Conservation (phyloP, 2,329 filamentous ascomycete genomes). For the Alternaria novae-zelandiae region DNA sequence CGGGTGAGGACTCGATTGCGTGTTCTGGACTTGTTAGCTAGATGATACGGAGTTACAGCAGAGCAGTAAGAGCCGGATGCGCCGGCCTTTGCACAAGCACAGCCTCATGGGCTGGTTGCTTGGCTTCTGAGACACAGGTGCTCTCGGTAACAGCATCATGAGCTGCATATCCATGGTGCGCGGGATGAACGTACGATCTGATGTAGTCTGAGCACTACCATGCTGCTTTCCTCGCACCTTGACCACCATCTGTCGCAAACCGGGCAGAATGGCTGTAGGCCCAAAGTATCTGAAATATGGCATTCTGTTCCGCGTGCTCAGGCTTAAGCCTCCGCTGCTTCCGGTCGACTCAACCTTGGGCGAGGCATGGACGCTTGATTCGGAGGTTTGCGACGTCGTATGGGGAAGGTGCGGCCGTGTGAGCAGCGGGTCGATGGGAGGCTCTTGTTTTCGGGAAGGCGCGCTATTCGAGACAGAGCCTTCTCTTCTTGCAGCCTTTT, state of each 20-base stretch:
- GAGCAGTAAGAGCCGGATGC: conserved; percentile 2
- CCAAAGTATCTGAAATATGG: conserved; percentile 93
- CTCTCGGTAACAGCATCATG: not conserved
- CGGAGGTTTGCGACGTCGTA: conserved; percentile 28
- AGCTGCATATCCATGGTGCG: not conserved
- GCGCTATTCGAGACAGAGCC: conserved; percentile 18
- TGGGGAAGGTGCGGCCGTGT: conserved; percentile 34
- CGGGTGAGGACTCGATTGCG: conserved; percentile 44
- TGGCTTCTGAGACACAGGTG: not conserved
- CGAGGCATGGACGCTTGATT: conserved; percentile 23
- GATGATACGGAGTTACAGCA: not conserved
- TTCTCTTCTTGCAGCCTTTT: conserved; percentile 29
- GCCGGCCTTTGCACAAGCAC: not conserved
- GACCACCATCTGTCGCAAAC: conserved; percentile 91
- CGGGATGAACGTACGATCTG: conserved; percentile 48
- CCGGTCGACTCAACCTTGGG: conserved; percentile 29
- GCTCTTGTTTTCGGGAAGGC: conserved; percentile 21
- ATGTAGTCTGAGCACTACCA: conserved; percentile 64
- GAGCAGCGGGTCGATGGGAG: conserved; percentile 32
- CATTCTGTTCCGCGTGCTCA: conserved; percentile 68
- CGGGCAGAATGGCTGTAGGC: conserved; percentile 87
- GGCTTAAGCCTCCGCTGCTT: conserved; percentile 38
- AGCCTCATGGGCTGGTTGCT: not conserved
- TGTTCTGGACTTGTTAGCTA: conserved; percentile 20
- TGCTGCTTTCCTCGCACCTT: conserved; percentile 71